Evolutionary conservation across 331 rosid species (phyloP), one percentile per base, ranked within the genome.

Genomic region (Dryas integrifolia): DNA sequence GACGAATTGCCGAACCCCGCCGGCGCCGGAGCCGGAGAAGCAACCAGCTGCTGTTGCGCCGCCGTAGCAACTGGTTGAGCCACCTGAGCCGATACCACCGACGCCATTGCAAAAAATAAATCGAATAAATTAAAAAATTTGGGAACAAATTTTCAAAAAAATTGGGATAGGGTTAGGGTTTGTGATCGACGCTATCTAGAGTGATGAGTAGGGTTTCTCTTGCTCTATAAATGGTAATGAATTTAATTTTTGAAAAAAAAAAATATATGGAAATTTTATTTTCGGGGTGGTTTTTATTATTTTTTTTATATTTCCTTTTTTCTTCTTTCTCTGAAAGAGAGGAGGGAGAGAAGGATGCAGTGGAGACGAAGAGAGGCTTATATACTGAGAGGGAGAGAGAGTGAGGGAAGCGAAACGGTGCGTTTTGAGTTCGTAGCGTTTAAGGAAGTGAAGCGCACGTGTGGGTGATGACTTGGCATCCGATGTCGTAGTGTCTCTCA

Each of bases 1-100:
- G 98, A 94, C 5, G 86, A 80, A 65, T 81, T 90, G n/a, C 78
- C 72, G 6, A 73, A 83, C 1, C 53, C 67, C 3, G 65, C 68
- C 76, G 63, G 41, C 63, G 21, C 63, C 26, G 78, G 67, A 10
- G 59, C 39, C 15, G 65, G 75, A 68, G 62, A 18, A 55, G 60
- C 53, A 26, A 59, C 70, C 41, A 78, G 67, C 75, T 73, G 72
- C 40, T 48, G 67, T 53, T 57, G 60, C 5, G 73, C 52, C 2
- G 11, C 61, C 67, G 44, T 67, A 15, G 38, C 38, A 52, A 58
- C 30, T 4, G 79, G 55, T 73, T 79, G 85, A 64, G 65, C 71
- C 56, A 70, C 51, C 56, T 61, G 76, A 21, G 84, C 44, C 0
- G 85, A 74, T 46, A 69, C 72, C 74, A 61, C 79, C 43, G 84